Percentiles rank a stretch among this genome's conserved stretches.
phyloP scores from a whole-genome alignment of 2,329 filamentous ascomycete species.

The Macrophomina phaseolina region DNA sequence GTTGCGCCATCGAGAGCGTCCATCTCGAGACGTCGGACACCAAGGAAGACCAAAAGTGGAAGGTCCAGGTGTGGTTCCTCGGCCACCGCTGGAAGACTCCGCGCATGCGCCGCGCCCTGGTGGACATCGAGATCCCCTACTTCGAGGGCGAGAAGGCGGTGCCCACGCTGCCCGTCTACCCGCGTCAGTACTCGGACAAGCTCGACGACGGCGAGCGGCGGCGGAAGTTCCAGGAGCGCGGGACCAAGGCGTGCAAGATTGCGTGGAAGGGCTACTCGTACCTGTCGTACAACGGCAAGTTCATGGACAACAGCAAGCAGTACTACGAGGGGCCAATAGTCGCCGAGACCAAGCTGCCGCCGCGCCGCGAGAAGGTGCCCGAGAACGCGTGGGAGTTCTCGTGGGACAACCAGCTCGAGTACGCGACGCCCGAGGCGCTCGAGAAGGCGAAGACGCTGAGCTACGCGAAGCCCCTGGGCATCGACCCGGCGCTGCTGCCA shows the following conservation, averaged over 20 bases:
- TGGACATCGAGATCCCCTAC: slow-evolving; percentile 7
- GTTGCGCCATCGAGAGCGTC: slow-evolving; percentile 22
- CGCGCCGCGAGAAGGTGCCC: neutral
- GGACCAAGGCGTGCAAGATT: slow-evolving; percentile 4
- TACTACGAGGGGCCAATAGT: slow-evolving; percentile 16
- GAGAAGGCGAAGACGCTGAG: neutral
- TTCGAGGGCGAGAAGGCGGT: slow-evolving; percentile 26
- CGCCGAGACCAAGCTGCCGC: neutral
- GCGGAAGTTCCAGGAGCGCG: slow-evolving; percentile 1
- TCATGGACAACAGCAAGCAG: slow-evolving; percentile 12
- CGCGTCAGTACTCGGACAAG: slow-evolving; percentile 16
- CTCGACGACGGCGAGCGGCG: slow-evolving; percentile 6
- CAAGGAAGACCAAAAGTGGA: neutral
- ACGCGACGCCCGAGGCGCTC: neutral
- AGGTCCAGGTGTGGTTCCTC: slow-evolving; percentile 19
- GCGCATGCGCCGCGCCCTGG: slow-evolving; percentile 9
- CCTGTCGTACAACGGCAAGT: slow-evolving; percentile 13
- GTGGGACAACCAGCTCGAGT: slow-evolving; percentile 6
- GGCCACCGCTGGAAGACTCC: slow-evolving; percentile 20
- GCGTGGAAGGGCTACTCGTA: slow-evolving; percentile 13
- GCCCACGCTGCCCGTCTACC: slow-evolving; percentile 8
- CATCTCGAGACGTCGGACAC: neutral
- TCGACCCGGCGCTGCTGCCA: neutral
- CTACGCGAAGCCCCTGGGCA: neutral
- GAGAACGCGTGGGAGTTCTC: slow-evolving; percentile 21